phyloP scores from a whole-genome alignment of 2,329 filamentous ascomycete species.

The Xylariaceae sp. region DNA sequence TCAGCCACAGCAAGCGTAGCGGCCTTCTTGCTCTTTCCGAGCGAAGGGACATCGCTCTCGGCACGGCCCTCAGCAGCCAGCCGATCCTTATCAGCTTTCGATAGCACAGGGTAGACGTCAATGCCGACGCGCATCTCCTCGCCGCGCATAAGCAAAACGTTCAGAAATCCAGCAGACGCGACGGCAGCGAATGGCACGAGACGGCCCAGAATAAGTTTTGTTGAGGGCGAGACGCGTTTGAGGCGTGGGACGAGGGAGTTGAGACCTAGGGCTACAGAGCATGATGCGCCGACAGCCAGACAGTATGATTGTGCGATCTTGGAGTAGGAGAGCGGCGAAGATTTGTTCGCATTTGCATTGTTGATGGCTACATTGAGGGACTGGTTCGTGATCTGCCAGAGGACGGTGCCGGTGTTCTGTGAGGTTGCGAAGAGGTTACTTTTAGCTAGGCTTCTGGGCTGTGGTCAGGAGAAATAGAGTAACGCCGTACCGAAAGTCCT shows the following conservation, averaged over 20 bases:
- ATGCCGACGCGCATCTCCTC: constrained; percentile 94
- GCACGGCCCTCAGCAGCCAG: constrained; percentile 54
- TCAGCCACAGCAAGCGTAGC: constrained; percentile 87
- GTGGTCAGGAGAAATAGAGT: background rate
- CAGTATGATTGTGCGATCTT: constrained; percentile 87
- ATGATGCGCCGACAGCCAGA: constrained; percentile 87
- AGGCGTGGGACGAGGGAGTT: constrained; percentile 86
- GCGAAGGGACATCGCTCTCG: constrained; percentile 61
- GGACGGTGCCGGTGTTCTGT: constrained; percentile 75
- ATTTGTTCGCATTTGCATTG: constrained; percentile 97
- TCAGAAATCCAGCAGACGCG: constrained; percentile 82
- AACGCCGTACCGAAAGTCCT: constrained; percentile 60
- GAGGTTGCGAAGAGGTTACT: constrained; percentile 11
- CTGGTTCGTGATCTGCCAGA: constrained; percentile 96
- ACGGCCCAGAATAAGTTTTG: constrained; percentile 73
- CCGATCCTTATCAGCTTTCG: constrained; percentile 62
- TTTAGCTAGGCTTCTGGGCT: background rate
- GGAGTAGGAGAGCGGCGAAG: constrained; percentile 75
- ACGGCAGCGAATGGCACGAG: constrained; percentile 96
- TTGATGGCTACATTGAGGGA: constrained; percentile 98
- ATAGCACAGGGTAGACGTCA: constrained; percentile 81
- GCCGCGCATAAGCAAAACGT: constrained; percentile 95
- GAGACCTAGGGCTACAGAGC: constrained; percentile 86
- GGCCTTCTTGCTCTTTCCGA: constrained; percentile 85
- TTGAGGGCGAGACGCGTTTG: constrained; percentile 68